A percentile compares a stretch with the other conserved stretches of the same genome.
These are phyloP conservation scores for Trichoderma sp. DNA, from an alignment of 2,329 filamentous ascomycete species.

Conservation along the genomic window DNA sequence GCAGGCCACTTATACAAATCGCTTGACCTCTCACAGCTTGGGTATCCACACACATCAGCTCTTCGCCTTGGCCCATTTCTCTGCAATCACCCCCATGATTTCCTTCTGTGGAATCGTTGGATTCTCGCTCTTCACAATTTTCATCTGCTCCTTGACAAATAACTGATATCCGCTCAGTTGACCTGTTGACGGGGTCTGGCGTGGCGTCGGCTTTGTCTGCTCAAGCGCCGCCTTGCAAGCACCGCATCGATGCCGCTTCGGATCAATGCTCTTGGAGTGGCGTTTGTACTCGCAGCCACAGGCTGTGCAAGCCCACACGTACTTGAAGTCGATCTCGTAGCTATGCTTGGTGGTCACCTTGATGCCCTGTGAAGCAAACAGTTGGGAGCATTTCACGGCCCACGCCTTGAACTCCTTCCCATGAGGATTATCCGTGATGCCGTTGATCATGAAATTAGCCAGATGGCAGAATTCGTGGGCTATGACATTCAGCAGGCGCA, in stretches of 20 bases:
- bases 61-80: conserved; percentile 56
- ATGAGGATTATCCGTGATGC: conserved; percentile 75
- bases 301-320: conserved; percentile 74
- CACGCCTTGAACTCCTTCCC: conserved; percentile 82
- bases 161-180: conserved; percentile 50
- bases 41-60: not conserved
- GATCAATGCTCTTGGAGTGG: conserved; percentile 84
- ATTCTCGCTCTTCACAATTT: conserved; percentile 57
- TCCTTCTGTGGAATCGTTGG: conserved; percentile 64
- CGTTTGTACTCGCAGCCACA: conserved; percentile 77
- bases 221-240: conserved; percentile 69
- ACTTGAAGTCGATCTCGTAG: conserved; percentile 92
- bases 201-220: conserved; percentile 78
- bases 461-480: conserved; percentile 97
- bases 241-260: conserved; percentile 71
- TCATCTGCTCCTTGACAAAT: conserved; percentile 70
- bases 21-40: no score
- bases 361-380: conserved; percentile 65
- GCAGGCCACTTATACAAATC: no score
- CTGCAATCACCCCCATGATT: conserved; percentile 68
- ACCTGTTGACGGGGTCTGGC: conserved; percentile 28
- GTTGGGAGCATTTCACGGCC: conserved; percentile 57
- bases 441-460: conserved; percentile 84
- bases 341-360: conserved; percentile 86
- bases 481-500: conserved; percentile 83